Base-by-base conservation (phyloP, 225 moss, liverwort and hornwort genomes). In the Antitrichia curtipendula region DNA sequence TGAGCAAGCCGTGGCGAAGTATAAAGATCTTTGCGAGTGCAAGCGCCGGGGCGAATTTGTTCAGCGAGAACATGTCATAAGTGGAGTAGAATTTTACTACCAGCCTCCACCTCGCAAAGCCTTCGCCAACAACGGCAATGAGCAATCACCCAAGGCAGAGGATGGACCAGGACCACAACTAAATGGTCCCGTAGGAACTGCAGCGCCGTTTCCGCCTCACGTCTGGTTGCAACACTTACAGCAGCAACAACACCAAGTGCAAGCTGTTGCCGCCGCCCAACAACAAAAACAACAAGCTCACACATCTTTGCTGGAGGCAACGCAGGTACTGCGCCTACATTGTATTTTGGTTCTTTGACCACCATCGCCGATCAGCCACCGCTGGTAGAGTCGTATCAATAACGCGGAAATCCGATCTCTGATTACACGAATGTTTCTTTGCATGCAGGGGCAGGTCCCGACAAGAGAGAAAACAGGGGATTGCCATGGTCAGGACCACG, bases 41-140 rank as follows among this genome's bases (percentile, higher is more conserved):
- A 99, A 97, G 90, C 96, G 98, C 66, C 91, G 97, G 29, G 98
- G 98, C 25, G 97, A 99, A 85, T 99, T 99, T 82, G 98, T 99
- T 58, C 98, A 96, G 91, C 89, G 98, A 29, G 98, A 99, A 75
- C 98, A 99, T 84, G 92, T 97, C 73, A 99, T 99, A 90, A 95
- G 89, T 57, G 97, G 97, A 58, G 98, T 99, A 78, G 98, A 99
- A 69, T 99, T 99, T 83, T 97, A 99, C 90, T 99, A 99, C 89
- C 97, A 97, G 83, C 98, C 98, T 85, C 98, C 98, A 16, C 98
- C 97, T 59, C 95, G 98, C 72, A 99, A 99, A 89, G 98, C 98
- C 58, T 99, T 99, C 82, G 94, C 94, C 25, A 91, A 92, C 82
- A 90, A 89, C 34, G 82, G 85, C 81, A 94, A 94, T 79, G 89